Base-by-base conservation (phyloP, 306 rosid species). In the Medicago ruthenica region DNA sequence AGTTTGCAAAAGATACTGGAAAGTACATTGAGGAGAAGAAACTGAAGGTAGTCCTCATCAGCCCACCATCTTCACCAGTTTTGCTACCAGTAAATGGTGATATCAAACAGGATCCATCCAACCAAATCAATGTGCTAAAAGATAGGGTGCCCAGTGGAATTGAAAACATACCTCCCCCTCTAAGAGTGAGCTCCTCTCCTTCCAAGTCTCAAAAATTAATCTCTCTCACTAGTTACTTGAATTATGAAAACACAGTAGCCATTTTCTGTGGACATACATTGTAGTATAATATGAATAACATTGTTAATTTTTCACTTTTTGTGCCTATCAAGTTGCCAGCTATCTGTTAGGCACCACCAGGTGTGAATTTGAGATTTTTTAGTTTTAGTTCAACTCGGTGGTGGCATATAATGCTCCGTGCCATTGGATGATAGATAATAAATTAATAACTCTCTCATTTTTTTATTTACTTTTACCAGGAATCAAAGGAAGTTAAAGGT, bases 11-110 rank as follows among this genome's bases (percentile, higher is more conserved):
- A 82, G 97, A 82, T 50, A 80, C 88, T 65, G 93, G 89, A 45
- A 90, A 80, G 67, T 79, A 84, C 75, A 44, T 92, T 60, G 97
- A 88, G 79, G 99, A 92, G 87, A 92, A 78, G 93, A 95, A 90
- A 83, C 77, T 95, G 42, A 87, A 79, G 78, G 99, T 95, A 54
- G 71, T 84, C 78, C 93, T 95, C 34, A 71, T 81, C 62, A 87
- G 82, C 76, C 86, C 96, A 13, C 75, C 91, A 44, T 76, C 89
- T 70, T 85, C 97, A 8, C 97, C 97, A 4, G 90, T 85, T 58
- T 85, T 86, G 87, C 81, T 84, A 67, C 90, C 92, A 5, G 79
- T 77, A 57, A 92, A 95, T 73, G 96, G 91, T 64, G 97, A 82
- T 44, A 21, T 42, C 42, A 92, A 92, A 86, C 92, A 83, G 81